Base-by-base conservation (phyloP, 257 asterid genomes). In the Craterostigma plantagineum region DNA sequence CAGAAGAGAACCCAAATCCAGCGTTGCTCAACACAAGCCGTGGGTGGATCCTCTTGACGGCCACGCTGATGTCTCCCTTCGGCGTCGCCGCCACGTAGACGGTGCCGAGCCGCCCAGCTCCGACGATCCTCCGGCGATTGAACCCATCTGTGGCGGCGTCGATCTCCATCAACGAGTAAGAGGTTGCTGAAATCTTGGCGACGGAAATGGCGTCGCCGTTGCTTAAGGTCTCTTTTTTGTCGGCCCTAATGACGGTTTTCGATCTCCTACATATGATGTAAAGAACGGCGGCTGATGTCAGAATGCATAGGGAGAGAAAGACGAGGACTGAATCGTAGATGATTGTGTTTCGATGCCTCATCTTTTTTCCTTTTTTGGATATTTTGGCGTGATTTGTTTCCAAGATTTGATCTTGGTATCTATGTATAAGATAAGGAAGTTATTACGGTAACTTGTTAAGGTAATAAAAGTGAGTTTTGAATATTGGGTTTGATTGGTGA, bases 141-240 rank as follows among this genome's bases (percentile, higher is more conserved):
- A 85, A 85, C 7, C 91, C 83, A 27, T 85, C 96, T 0, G 96
- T 85, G 44, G 96, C 92, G 7, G 72, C 62, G 51, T 85, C 74
- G 39, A 85, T 75, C 3, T 85, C 94, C 81, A 56, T 85, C 3
- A 85, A 43, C 0, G 83, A 37, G 11, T 54, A 71, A 0, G 71
- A 53, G 9, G 56, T 27, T 1, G 91, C 84, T 8, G 57, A 46
- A n/a, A 44, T 53, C 54, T 65, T 81, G 11, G 72, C 46, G 4
- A 58, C 45, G 0, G 77, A 69, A 10, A 39, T 51, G 13, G 52
- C 16, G 30, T 23, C 30, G 30, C 30, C 30, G 30, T 23, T 23
- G 30, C 30, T 23, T 6, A 6, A 2, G 30, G 30, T 23, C 30
- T 23, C 30, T 48, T 55, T 63, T 39, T 59, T 68, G 3, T 59